Evolutionary conservation across 768 basidiomycete genomes (phyloP).

Genomic region (Tylopilus plumbeoviolaceoides): DNA sequence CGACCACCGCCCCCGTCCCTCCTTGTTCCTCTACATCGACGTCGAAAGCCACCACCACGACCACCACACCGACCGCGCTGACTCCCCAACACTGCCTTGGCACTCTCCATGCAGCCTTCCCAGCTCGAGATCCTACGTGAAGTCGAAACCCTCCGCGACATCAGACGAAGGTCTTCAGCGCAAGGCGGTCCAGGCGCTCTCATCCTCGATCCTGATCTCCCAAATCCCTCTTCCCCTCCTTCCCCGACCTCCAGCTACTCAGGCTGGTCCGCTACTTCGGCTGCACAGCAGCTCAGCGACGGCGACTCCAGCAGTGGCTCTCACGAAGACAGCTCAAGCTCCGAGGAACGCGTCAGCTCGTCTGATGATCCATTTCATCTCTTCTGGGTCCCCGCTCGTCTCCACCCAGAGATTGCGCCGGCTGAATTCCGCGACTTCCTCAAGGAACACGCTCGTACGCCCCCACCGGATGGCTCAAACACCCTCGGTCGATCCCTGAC

Average conservation of each 20-base stretch:
- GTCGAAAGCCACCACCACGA: neutral
- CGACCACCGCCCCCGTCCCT: neutral
- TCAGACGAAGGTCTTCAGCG: constrained; percentile 77
- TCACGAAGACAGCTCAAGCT: constrained; percentile 37
- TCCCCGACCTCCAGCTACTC: constrained; percentile 53
- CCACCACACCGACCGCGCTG: constrained; percentile 9
- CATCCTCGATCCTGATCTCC: constrained; percentile 89
- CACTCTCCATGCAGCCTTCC: constrained; percentile 59
- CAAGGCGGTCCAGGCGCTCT: constrained; percentile 74
- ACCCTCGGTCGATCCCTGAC: constrained; percentile 42
- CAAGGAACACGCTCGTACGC: constrained; percentile 80
- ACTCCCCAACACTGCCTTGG: constrained; percentile 2
- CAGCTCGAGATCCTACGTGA: constrained; percentile 84
- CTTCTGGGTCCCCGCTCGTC: constrained; percentile 97
- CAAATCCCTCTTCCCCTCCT: constrained; percentile 59
- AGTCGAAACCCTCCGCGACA: constrained; percentile 80
- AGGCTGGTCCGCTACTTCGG: constrained; percentile 40
- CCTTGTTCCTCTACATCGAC: neutral
- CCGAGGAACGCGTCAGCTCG: constrained; percentile 28
- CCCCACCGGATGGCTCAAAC: constrained; percentile 46
- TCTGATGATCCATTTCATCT: constrained; percentile 82
- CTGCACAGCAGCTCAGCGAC: constrained; percentile 36
- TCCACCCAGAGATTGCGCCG: constrained; percentile 97
- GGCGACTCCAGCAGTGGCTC: constrained; percentile 43
- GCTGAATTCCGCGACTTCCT: constrained; percentile 94